Evolutionary conservation across 2,329 filamentous ascomycete species (phyloP).

Genomic region (Dendrostoma leiphaemia): DNA sequence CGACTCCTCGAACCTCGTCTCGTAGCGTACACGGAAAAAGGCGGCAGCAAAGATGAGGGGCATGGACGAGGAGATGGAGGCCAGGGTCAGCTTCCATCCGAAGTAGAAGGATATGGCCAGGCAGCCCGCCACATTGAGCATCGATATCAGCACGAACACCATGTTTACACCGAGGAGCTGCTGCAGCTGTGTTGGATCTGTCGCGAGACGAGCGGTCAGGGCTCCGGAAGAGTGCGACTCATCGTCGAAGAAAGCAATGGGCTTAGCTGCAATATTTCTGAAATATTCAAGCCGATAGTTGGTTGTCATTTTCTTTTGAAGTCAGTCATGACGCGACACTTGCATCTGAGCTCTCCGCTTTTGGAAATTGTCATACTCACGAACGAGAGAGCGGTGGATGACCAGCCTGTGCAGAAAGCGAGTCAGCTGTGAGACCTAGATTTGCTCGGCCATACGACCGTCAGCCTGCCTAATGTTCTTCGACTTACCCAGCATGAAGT

Average conservation of each 20-base stretch:
- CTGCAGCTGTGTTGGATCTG: slow-evolving; percentile 58
- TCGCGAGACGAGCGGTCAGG: slow-evolving; percentile 53
- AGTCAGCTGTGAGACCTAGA: slow-evolving; percentile 5
- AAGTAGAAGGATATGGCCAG: slow-evolving; percentile 66
- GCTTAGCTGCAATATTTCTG: slow-evolving; percentile 54
- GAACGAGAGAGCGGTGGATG: no score
- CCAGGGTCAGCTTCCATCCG: slow-evolving; percentile 72
- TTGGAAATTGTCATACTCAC: no score
- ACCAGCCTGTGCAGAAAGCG: no score
- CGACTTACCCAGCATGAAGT: slow-evolving; percentile 6
- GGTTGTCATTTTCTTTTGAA: no score
- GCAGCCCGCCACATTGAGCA: slow-evolving; percentile 50
- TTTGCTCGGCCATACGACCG: no score
- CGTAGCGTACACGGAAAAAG: slow-evolving; percentile 46
- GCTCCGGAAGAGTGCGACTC: slow-evolving; percentile 53
- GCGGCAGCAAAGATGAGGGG: slow-evolving; percentile 33
- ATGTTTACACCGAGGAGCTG: slow-evolving; percentile 43
- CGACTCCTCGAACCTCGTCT: slow-evolving; percentile 54
- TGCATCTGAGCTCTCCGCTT: no score
- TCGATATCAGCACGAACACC: slow-evolving; percentile 59
- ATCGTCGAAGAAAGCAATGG: slow-evolving; percentile 58
- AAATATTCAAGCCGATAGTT: slow-evolving; percentile 54
- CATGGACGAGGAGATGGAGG: slow-evolving; percentile 40
- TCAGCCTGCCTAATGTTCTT: no score
- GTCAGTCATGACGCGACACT: no score